Percentiles rank a stretch among this genome's conserved stretches.
phyloP scores from a whole-genome alignment of 352 stramenopile species.

The Lagenidium giganteum region DNA sequence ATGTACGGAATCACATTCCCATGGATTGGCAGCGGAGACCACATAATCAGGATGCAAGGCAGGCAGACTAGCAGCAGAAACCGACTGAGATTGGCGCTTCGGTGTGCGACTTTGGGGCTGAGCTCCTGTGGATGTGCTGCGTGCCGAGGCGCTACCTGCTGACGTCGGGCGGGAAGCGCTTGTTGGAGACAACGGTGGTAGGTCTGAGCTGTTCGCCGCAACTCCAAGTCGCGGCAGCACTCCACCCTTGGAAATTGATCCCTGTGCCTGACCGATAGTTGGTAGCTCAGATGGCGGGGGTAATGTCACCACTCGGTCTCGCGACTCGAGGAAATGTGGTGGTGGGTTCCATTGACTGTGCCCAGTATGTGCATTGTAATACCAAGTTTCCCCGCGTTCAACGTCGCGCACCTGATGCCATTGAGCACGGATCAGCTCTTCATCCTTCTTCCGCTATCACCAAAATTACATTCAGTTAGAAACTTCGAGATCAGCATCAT shows the following conservation, averaged over 20 bases:
- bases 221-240: too few species aligned
- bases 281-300: too few species aligned
- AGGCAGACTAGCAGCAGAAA: slow-evolving; percentile 20
- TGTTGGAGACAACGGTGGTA: too few species aligned
- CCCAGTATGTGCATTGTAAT: slow-evolving; percentile 69
- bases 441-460: slow-evolving; percentile 3
- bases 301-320: too few species aligned
- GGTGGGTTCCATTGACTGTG: slow-evolving; percentile 75
- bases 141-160: slow-evolving; percentile 10
- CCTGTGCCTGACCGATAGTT: too few species aligned
- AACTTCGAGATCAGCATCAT: background rate
- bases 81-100: too few species aligned
- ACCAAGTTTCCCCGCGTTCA: slow-evolving; percentile 66
- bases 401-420: slow-evolving; percentile 78
- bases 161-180: too few species aligned
- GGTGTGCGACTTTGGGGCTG: slow-evolving; percentile 2
- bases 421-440: slow-evolving; percentile 12
- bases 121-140: slow-evolving; percentile 10
- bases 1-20: slow-evolving; percentile 63
- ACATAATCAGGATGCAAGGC: slow-evolving; percentile 26
- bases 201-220: too few species aligned
- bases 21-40: slow-evolving; percentile 26
- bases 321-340: slow-evolving; percentile 7
- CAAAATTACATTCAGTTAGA: background rate
- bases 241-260: too few species aligned